Base-by-base conservation (phyloP, 495 filamentous ascomycete species). In the Aspergillus homomorphus region DNA sequence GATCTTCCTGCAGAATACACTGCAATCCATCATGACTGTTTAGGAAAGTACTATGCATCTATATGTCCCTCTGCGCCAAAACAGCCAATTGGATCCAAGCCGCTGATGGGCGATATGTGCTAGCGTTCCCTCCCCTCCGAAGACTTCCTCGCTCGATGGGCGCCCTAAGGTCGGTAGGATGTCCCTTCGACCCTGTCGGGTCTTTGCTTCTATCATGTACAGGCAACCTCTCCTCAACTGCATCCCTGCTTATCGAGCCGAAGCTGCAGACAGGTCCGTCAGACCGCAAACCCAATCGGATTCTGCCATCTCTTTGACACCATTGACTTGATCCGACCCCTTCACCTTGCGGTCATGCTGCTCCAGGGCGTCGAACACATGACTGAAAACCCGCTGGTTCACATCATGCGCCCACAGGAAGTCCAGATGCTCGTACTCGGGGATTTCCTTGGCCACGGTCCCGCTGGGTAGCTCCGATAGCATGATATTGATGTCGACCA, bases 401-500 rank as follows among this genome's bases (percentile, higher is more conserved):
- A 95, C 89, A 65, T 96, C 89, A 23, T 82, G 73, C 4, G 89
- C 93, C 94, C 94, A 98, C n/a, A 98, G 77, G 67, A 98, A 96
- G 70, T 98, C 94, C 38, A 98, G 81, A 72, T 98, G 94, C 66
- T 98, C 94, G 67, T 95, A 98, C 59, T 96, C 90, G 4, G 86
- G 82, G 50, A 98, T 87, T 62, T 89, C 86, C 55, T 84, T 93
- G 14, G 90, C 90, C 15, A 91, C 75, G 6, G 93, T 98, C 63
- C 89, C 88, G 12, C 77, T 77, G 0, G 94, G 94, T 19, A 98
- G 77, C 60, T 96, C 91, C 66, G 85, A 86, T 33, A 96, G 76
- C 92, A 98, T 96, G 56, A 92, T 85, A 22, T 87, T 77, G 66
- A 98, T 96, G 65, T 98, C 92, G n/a, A 98, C 91, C 15, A 98